phyloP scores from a whole-genome alignment of 352 stramenopile genomes.

The Phytophthora pinifolia region DNA sequence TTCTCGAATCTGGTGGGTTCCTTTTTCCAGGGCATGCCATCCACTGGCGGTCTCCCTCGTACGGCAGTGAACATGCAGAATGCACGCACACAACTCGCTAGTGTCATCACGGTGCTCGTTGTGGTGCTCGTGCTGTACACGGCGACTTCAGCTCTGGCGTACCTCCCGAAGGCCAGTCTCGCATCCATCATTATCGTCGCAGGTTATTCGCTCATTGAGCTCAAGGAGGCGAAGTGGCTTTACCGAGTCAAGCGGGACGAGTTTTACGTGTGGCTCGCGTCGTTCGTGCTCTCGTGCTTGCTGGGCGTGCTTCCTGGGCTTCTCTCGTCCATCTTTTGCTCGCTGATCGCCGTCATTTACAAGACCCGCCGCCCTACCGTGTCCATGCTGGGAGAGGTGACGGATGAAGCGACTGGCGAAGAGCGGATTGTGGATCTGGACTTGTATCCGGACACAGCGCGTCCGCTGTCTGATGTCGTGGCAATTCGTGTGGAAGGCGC shows the following conservation, averaged over 20 bases:
- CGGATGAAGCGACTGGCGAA: constrained; percentile 40
- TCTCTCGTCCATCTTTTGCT: constrained; percentile 54
- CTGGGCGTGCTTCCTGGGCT: constrained; percentile 52
- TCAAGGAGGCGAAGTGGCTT: constrained; percentile 86
- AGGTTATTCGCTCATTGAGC: constrained; percentile 85
- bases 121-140: constrained; percentile 90
- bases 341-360: constrained; percentile 64
- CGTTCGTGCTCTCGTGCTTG: constrained; percentile 51
- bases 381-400: constrained; percentile 40
- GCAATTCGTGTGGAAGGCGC: constrained; percentile 63
- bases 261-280: constrained; percentile 61
- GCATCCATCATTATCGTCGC: constrained; percentile 91
- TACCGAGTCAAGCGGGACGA: constrained; percentile 57
- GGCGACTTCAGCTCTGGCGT: constrained; percentile 87
- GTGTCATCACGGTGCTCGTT: constrained; percentile 86
- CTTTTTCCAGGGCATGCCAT: constrained; percentile 91
- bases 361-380: constrained; percentile 59
- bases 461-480: constrained; percentile 45
- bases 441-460: constrained; percentile 17
- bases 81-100: constrained; percentile 86
- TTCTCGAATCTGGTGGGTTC: constrained; percentile 87
- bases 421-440: constrained; percentile 45
- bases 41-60: constrained; percentile 87
- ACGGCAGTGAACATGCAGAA: constrained; percentile 92
- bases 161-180: constrained; percentile 86